Evolutionary conservation across 2,329 filamentous ascomycete species (phyloP).

Genomic region (Colletotrichum gigasporum): DNA sequence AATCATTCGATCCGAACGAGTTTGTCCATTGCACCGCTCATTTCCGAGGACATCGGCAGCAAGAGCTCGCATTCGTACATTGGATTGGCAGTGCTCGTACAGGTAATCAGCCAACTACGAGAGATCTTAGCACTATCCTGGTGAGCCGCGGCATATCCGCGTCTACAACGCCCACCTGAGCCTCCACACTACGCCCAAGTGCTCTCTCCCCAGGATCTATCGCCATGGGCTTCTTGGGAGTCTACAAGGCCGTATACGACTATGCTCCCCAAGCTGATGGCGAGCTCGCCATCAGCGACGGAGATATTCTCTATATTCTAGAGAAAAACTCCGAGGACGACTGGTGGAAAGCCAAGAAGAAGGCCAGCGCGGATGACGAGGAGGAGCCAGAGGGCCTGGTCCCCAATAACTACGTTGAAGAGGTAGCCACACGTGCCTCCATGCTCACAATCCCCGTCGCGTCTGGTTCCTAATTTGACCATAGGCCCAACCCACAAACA

Average conservation of each 20-base stretch:
- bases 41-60: constrained; percentile 13
- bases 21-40: background rate
- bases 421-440: constrained; percentile 63
- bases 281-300: constrained; percentile 85
- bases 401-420: constrained; percentile 94
- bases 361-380: constrained; percentile 82
- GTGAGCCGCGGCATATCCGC: background rate
- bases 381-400: constrained; percentile 92
- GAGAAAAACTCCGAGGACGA: constrained; percentile 81
- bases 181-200: background rate
- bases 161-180: background rate
- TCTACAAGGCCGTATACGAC: constrained; percentile 92
- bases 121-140: background rate
- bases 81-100: background rate
- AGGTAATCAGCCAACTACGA: background rate
- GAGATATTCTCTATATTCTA: constrained; percentile 87
- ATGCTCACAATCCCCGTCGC: background rate
- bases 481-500: constrained; percentile 65
- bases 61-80: no score
- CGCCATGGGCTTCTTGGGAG: constrained; percentile 88
- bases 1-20: background rate
- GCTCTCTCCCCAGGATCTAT: no score
- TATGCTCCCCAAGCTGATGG: constrained; percentile 88
- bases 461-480: background rate
- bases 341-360: constrained; percentile 98